phyloP scores from a whole-genome alignment of 257 asterid genomes.

The Solanum clarkiae region DNA sequence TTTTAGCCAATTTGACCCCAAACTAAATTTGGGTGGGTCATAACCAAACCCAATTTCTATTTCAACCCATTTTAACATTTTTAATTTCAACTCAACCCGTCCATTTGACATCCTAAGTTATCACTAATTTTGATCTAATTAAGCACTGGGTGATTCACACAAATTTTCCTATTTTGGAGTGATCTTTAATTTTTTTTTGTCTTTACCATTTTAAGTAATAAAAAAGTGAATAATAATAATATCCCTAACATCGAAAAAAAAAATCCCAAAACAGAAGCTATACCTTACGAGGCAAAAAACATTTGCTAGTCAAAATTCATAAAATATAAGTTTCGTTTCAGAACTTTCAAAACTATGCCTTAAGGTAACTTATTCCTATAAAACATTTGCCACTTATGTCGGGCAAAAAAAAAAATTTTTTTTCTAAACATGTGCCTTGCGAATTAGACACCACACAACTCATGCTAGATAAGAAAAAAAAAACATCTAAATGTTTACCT shows the following conservation, averaged over 20 bases:
- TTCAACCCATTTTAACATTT: too few relatives aligned
- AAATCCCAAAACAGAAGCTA: too few relatives aligned
- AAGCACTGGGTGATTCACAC: not conserved
- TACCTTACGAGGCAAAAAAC: accelerated
- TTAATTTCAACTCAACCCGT: too few relatives aligned
- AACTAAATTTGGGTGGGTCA: too few relatives aligned
- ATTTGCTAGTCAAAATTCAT: not conserved
- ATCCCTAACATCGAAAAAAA: not conserved
- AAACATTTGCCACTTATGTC: not conserved
- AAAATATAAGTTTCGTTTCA: too few relatives aligned
- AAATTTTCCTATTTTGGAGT: not conserved
- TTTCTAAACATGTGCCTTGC: too few relatives aligned
- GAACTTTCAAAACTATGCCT: too few relatives aligned
- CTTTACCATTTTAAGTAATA: not conserved
- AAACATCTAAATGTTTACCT: not conserved
- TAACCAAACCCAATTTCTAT: too few relatives aligned
- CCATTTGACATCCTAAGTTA: too few relatives aligned
- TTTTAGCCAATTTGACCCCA: too few relatives aligned
- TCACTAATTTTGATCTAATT: too few relatives aligned
- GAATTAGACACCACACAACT: not conserved
- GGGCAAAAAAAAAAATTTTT: not conserved
- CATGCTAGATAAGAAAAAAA: not conserved
- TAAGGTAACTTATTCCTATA: too few relatives aligned
- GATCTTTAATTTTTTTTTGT: not conserved
- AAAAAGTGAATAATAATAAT: not conserved